Evolutionary conservation across 768 basidiomycete species (phyloP), one percentile per base, ranked within the genome.

Genomic region (Rhodotorula babjevae): DNA sequence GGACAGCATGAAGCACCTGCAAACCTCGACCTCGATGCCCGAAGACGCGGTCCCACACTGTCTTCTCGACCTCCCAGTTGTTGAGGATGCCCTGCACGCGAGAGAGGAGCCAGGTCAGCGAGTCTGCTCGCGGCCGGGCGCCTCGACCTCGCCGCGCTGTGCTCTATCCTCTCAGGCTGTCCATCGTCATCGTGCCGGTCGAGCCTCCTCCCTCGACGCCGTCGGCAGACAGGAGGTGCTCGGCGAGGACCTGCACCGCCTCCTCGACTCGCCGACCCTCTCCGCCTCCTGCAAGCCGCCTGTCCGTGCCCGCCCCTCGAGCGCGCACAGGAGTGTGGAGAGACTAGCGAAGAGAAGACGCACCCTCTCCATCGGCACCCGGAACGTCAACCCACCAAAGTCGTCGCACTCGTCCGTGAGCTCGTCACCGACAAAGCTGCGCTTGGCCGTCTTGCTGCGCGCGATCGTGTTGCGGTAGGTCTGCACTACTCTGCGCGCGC

Each of bases 31-130:
- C 69, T 27, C 61, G 63, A 3, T n/a, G n/a, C 16, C 90, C 90
- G 81, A 96, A 92, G 33, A 95, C 78, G 19, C 90, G 87, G 75
- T 97, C 94, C 93, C 93, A 97, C 11, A 98, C 85, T 27, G 90
- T 89, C 81, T 95, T 95, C 81, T 98, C 88, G 6, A 90, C 90
- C 74, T 96, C 93, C 94, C 94, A 98, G 78, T 95, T 93, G 42
- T 91, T 89, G 25, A 95, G 83, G 81, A 90, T 92, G 40, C 94
- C 94, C 94, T 96, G 80, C 21, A 33, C 27, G 23, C 23, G 23
- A 23, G 11, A 11, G 6, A 27, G 50, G n/a, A n/a, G n/a, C n/a
- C n/a, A 8, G 16, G 47, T 21, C 19, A 19, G 29, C 0, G 23
- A 40, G 16, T n/a, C 16, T 46, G 42, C 23, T 3, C 27, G 29